Evolutionary conservation across 148 eudicot genomes (phyloP).

Genomic region (Vaccinium darrowii): DNA sequence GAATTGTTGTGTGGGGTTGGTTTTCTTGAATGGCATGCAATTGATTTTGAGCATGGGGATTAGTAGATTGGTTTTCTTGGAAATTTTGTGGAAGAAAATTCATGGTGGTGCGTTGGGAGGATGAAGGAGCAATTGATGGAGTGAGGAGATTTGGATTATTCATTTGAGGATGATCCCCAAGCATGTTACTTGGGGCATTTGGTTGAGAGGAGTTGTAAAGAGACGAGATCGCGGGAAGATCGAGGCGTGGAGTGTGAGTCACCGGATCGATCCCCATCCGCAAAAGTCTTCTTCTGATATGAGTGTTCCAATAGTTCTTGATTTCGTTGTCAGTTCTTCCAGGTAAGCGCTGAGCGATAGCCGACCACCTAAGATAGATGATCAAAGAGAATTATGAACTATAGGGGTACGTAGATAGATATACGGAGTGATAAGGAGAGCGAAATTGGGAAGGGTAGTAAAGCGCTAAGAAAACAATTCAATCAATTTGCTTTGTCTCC

Average conservation of each 20-base stretch:
- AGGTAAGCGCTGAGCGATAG: background rate
- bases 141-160: background rate
- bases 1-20: background rate
- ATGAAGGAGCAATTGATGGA: background rate
- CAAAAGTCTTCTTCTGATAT: background rate
- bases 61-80: too few relatives aligned
- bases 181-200: background rate
- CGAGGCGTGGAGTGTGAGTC: background rate
- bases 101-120: background rate
- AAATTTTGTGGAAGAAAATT: background rate
- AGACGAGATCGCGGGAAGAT: background rate
- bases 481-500: too few relatives aligned
- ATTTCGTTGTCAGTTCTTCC: background rate
- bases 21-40: background rate
- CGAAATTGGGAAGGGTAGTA: too few relatives aligned
- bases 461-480: too few relatives aligned
- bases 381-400: background rate
- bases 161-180: background rate
- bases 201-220: background rate
- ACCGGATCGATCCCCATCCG: background rate
- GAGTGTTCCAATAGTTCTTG: background rate
- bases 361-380: background rate
- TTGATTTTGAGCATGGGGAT: too few relatives aligned
- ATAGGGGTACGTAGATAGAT: too few relatives aligned
- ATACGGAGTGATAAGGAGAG: too few relatives aligned